A percentile compares a stretch with the other conserved stretches of the same genome.
phyloP scores from a whole-genome alignment of 441 rosid species.

The Flueggea neowawraea region DNA sequence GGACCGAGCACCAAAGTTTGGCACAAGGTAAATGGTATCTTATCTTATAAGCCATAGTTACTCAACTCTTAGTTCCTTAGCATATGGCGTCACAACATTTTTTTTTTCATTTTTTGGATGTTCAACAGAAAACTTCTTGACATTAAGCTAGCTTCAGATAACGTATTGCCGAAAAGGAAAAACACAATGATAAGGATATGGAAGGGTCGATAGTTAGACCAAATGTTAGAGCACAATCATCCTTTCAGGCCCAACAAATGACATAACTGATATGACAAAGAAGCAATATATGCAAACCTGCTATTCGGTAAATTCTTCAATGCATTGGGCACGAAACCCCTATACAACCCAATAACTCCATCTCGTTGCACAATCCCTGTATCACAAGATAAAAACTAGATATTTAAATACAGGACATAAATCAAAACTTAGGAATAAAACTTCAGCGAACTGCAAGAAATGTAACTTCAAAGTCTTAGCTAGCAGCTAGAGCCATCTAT shows the following conservation, averaged over 20 bases:
- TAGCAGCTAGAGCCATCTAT: too few relatives aligned
- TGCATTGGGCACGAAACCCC: constrained; percentile 95
- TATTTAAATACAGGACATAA: neutral
- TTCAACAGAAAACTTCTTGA: too few relatives aligned
- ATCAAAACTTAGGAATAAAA: neutral
- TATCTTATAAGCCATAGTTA: too few relatives aligned
- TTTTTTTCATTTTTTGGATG: too few relatives aligned
- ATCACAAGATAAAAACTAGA: constrained; percentile 4
- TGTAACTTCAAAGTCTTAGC: too few relatives aligned
- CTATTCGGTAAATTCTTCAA: constrained; percentile 92
- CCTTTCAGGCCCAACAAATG: neutral
- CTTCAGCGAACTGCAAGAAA: too few relatives aligned
- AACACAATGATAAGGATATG: too few relatives aligned
- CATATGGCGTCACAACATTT: too few relatives aligned
- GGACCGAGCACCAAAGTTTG: too few relatives aligned
- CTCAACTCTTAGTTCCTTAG: too few relatives aligned
- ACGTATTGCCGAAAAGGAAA: neutral
- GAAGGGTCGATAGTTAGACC: neutral
- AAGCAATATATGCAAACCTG: constrained; percentile 50
- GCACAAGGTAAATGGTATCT: too few relatives aligned
- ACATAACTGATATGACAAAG: neutral
- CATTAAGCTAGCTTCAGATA: too few relatives aligned
- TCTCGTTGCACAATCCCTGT: constrained; percentile 81
- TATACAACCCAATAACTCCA: constrained; percentile 87
- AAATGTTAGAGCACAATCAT: neutral